Conservation (phyloP, 768 basidiomycete species). For the Pleurotus platypus region DNA sequence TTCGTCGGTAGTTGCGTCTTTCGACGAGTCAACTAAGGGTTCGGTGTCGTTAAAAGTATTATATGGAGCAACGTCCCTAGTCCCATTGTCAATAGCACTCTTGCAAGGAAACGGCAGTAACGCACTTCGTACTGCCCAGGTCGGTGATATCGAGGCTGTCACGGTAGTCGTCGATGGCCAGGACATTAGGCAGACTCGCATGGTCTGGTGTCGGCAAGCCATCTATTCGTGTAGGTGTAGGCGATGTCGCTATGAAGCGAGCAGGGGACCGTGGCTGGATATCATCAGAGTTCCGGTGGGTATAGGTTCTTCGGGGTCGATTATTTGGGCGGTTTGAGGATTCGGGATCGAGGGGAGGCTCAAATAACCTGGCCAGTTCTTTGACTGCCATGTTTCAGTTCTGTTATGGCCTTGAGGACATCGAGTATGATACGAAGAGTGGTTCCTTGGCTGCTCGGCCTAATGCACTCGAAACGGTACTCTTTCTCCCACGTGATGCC, state of each 20-base stretch:
- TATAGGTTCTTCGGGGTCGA: not conserved
- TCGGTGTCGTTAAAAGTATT: not conserved
- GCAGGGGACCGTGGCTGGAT: conserved; percentile 14
- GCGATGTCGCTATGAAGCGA: conserved; percentile 18
- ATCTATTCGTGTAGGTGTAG: not conserved
- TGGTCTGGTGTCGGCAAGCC: not conserved
- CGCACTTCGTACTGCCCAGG: not conserved
- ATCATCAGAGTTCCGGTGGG: conserved; percentile 3
- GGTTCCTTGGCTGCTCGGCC: not conserved
- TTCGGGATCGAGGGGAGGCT: conserved; percentile 11
- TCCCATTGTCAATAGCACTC: too few relatives aligned
- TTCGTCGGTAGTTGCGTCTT: not conserved
- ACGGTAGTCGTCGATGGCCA: not conserved
- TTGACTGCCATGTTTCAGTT: conserved; percentile 26
- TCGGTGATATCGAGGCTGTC: not conserved
- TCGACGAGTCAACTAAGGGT: not conserved
- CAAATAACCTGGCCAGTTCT: conserved; percentile 30
- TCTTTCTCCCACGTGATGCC: not conserved
- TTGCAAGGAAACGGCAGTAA: not conserved
- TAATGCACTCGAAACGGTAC: not conserved
- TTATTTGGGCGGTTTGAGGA: not conserved
- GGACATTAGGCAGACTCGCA: not conserved
- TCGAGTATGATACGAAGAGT: conserved; percentile 6
- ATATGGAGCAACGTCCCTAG: not conserved
- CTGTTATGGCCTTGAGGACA: conserved; percentile 10